Base-by-base conservation (phyloP, 768 basidiomycete genomes). In the Termitomyces sp. region DNA sequence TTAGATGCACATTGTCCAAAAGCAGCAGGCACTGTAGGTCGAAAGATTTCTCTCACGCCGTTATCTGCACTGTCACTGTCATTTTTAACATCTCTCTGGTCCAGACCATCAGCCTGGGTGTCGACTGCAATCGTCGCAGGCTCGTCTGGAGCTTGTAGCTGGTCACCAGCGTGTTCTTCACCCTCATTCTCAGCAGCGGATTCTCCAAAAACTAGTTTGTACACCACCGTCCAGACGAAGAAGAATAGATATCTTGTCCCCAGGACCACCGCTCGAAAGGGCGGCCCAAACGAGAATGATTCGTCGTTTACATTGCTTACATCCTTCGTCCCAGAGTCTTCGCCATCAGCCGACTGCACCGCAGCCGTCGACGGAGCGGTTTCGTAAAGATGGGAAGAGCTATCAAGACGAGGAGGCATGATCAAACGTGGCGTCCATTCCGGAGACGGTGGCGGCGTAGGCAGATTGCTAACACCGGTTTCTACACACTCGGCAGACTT, bases 361-460 rank as follows among this genome's bases (percentile, higher is more conserved):
- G 30, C 6, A 7, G 30, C 6, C 6, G 30, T 30, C 3, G 30
- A 28, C 13, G 24, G 18, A 28, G 35, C 47, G 38, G 18, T n/a
- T 16, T 24, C 26, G 3, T 6, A 1, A 2, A 48, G 33, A 8
- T 43, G 26, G 13, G 46, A 56, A 24, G 24, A 24, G 14, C 40
- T 43, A 30, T 33, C 40, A 20, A 42, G 43, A 13, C 43, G 38
- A 32, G 12, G 18, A 32, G 46, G 50, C 13, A 43, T n/a, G 28
- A 30, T 49, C 26, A 10, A 14, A 24, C 58, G 20, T 7, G 70
- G 65, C 20, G 58, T 60, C 32, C 73, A 56, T 36, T 63, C 65
- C 9, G 76, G 75, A 36, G 75, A 75, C 8, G 70, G 70, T 16
- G 75, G 75, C 10, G 75, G 75, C 16, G 74, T 76, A 5, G 73